Evolutionary conservation across 306 rosid species (phyloP), one percentile per base, ranked within the genome.

Genomic region (Castanea mollissima): DNA sequence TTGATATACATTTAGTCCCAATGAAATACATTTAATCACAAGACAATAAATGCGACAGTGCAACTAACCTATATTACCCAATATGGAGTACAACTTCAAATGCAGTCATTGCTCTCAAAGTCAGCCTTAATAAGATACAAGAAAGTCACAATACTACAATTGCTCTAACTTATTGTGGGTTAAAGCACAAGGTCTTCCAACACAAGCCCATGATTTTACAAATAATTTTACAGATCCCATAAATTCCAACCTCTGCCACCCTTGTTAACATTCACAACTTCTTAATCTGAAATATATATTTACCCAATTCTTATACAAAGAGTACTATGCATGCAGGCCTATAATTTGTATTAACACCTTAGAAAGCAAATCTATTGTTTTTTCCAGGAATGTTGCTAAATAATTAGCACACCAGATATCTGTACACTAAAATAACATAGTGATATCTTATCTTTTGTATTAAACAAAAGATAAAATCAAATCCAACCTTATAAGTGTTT

Each of bases 1-100:
- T 38, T 29, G 76, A 81, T 63, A 13, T 73, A 74, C 49, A 82
- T 69, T 75, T 38, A 56, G 71, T 51, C 60, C 55, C 78, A 55
- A 34, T 69, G 69, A 29, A 68, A 81, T 41, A 29, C 55, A 46
- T 5, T 18, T 21, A 62, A 25, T 68, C 49, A 77, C 78, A 69
- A 54, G 46, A 75, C 60, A 55, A 76, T 56, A 74, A 41, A 41
- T 41, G 46, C 3, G 11, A 41, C 46, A 41, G 38, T 38, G 46
- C 44, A 51, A 5, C 19, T 29, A 73, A 15, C 76, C 56, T 64
- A 59, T 10, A 23, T 23, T 23, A 25, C 14, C 4, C 67, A 59
- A 59, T 23, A 59, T 13, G 4, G 67, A 49, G 15, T 10, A 59
- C 67, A 59, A 59, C 16, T 59, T 59, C 67, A 59, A 23, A 12